Conservation (phyloP, 1,284 basidiomycete species). For the Ceratorhiza oryzae-sativae region DNA sequence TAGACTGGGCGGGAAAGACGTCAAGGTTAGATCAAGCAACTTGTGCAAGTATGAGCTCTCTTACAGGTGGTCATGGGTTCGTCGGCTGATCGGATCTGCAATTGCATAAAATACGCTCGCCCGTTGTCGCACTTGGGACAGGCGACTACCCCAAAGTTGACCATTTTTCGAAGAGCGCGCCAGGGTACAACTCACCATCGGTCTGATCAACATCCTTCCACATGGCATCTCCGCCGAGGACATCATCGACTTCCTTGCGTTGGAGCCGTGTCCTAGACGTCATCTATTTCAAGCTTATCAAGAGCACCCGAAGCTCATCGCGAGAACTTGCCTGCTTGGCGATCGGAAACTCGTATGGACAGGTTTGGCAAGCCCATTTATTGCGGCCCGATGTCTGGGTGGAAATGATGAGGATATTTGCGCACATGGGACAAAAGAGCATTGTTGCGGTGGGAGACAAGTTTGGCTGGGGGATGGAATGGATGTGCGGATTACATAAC, state of each 20-base stretch:
- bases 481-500: too few species aligned
- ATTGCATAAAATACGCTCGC: constrained; percentile 92
- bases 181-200: constrained; percentile 60
- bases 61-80: constrained; percentile 97
- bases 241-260: constrained; percentile 90
- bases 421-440: constrained; percentile 96
- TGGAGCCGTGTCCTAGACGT: constrained; percentile 83
- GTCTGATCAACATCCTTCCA: constrained; percentile 97
- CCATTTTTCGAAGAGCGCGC: neutral
- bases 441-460: constrained; percentile 55
- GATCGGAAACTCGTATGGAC: constrained; percentile 95
- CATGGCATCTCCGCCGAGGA: constrained; percentile 89
- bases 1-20: neutral
- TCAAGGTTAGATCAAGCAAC: neutral
- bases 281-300: constrained; percentile 63
- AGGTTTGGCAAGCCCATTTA: constrained; percentile 94
- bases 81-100: constrained; percentile 96
- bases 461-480: too few species aligned
- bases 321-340: constrained; percentile 66
- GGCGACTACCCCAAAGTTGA: constrained; percentile 58
- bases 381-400: constrained; percentile 71
- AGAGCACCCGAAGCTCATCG: neutral
- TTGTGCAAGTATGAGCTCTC: constrained; percentile 50
- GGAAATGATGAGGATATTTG: constrained; percentile 88
- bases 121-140: constrained; percentile 93